Percentiles rank a stretch among this genome's conserved stretches.
Conservation (phyloP, 2,329 filamentous ascomycete genomes). For the Neonectria ditissima region DNA sequence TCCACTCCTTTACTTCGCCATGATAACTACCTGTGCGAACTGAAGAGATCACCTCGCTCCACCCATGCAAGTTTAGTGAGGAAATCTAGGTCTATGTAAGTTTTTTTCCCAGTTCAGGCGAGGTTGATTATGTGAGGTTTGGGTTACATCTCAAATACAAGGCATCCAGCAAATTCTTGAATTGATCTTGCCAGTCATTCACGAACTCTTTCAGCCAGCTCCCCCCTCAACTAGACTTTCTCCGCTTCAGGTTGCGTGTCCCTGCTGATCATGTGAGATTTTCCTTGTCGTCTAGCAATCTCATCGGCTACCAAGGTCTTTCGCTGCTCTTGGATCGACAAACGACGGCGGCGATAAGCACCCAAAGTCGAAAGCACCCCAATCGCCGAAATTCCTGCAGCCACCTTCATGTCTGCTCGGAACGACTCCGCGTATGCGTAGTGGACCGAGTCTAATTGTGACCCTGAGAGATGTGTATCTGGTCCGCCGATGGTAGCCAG, state of each 20-base stretch:
- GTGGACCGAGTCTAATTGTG: constrained; percentile 50
- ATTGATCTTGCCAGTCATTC: background rate
- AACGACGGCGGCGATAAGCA: constrained; percentile 50
- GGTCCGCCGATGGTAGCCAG: constrained; percentile 43
- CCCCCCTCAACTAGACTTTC: background rate
- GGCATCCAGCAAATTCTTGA: too few relatives aligned
- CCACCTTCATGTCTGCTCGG: constrained; percentile 60
- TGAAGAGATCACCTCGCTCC: too few relatives aligned
- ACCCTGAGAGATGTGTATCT: constrained; percentile 38
- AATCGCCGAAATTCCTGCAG: constrained; percentile 54
- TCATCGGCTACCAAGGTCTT: constrained; percentile 34
- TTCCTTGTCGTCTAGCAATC: constrained; percentile 28
- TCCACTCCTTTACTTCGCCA: too few relatives aligned
- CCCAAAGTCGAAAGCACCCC: constrained; percentile 56
- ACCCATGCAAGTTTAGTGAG: too few relatives aligned
- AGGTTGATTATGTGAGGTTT: too few relatives aligned
- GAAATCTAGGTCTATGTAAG: too few relatives aligned
- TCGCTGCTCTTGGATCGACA: constrained; percentile 36
- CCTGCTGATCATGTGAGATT: background rate
- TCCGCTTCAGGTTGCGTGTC: background rate
- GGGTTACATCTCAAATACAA: too few relatives aligned
- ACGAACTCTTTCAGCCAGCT: background rate
- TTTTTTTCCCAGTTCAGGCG: too few relatives aligned
- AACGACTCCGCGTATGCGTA: constrained; percentile 59
- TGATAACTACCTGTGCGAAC: too few relatives aligned